A percentile compares a stretch with the other conserved stretches of the same genome.
Conservation (phyloP, 2,329 filamentous ascomycete genomes). For the Aspergillus fijiensis region DNA sequence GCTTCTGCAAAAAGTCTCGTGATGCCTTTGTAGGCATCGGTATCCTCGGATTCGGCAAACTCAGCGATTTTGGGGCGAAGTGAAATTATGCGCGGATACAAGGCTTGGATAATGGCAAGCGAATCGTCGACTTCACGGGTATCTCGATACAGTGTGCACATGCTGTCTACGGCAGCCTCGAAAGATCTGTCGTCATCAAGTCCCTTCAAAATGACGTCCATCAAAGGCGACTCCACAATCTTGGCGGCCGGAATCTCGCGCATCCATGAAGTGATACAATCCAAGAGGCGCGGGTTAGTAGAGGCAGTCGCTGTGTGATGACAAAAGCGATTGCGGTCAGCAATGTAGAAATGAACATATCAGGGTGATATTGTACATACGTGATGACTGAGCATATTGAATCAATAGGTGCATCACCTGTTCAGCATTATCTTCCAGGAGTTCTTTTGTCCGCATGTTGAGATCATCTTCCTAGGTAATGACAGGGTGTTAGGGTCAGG, state of each 20-base stretch:
- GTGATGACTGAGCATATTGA: conserved; percentile 87
- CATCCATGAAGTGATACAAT: conserved; percentile 96
- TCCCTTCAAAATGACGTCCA: conserved; percentile 77
- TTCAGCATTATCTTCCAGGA: conserved; percentile 85
- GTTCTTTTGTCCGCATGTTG: conserved; percentile 76
- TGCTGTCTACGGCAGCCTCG: conserved; percentile 84
- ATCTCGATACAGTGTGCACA: conserved; percentile 88
- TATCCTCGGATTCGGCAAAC: conserved; percentile 76
- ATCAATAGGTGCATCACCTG: conserved; percentile 84
- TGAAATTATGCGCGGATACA: conserved; percentile 78
- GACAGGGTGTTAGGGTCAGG: conserved; percentile 50
- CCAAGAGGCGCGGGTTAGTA: conserved; percentile 84
- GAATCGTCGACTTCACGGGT: conserved; percentile 93
- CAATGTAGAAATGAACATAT: conserved; percentile 9
- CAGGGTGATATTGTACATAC: conserved; percentile 49
- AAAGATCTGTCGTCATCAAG: conserved; percentile 74
- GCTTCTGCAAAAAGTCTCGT: conserved; percentile 91
- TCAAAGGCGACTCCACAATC: conserved; percentile 79
- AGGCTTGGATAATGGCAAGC: conserved; percentile 72
- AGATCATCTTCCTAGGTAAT: conserved; percentile 87
- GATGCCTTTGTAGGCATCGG: conserved; percentile 80
- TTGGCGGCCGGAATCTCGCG: conserved; percentile 83
- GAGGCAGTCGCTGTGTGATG: conserved; percentile 64
- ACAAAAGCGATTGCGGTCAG: conserved; percentile 21
- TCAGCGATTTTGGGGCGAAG: conserved; percentile 74